Conservation (phyloP, 768 basidiomycete genomes). For the Lepiota subincarnata region DNA sequence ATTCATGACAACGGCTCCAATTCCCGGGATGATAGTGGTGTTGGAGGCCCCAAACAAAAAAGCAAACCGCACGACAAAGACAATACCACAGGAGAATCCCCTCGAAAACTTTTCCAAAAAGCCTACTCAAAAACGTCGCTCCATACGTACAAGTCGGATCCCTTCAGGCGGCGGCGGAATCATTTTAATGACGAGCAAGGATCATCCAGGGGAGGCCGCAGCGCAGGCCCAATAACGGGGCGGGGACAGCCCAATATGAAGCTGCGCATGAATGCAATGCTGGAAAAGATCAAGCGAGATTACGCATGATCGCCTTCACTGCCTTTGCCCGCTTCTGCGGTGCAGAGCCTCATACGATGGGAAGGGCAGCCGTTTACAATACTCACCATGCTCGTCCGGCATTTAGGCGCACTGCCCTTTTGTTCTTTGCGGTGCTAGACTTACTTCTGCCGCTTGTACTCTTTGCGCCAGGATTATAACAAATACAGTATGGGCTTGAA, state of each 20-base stretch:
- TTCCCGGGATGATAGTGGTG: neutral
- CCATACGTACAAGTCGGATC: conserved; percentile 53
- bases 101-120: conserved; percentile 58
- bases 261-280: conserved; percentile 78
- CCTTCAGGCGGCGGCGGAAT: conserved; percentile 16
- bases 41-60: too few relatives aligned
- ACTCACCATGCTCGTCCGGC: too few relatives aligned
- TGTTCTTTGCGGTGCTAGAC: too few relatives aligned
- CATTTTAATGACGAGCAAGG: conserved; percentile 7
- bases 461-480: too few relatives aligned
- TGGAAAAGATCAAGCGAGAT: conserved; percentile 80
- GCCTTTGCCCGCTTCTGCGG: too few relatives aligned
- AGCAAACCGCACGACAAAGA: neutral
- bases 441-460: too few relatives aligned
- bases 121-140: conserved; percentile 59
- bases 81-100: conserved; percentile 24
- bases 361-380: too few relatives aligned
- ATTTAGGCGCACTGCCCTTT: too few relatives aligned
- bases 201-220: conserved; percentile 20
- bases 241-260: conserved; percentile 69
- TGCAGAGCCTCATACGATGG: too few relatives aligned
- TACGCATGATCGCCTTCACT: conserved; percentile 6
- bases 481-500: too few relatives aligned
- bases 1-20: neutral
- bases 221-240: conserved; percentile 24